Conservation (phyloP, 495 filamentous ascomycete genomes). For the Neurospora sp. region DNA sequence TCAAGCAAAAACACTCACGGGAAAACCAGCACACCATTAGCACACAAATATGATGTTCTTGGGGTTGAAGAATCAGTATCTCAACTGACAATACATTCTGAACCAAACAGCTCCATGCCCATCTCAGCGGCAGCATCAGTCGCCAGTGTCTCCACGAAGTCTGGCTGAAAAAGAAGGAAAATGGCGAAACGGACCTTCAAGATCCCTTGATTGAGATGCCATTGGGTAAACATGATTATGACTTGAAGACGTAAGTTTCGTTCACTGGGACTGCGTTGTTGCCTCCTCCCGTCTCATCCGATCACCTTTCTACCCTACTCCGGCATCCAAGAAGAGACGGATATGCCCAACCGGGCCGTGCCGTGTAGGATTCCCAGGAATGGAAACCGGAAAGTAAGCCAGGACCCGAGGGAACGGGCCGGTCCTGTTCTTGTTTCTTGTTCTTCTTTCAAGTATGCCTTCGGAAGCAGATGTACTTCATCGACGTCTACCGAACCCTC, state of each 20-base stretch:
- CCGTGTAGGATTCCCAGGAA: background rate
- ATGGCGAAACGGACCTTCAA: conserved; percentile 41
- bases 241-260: conserved; percentile 52
- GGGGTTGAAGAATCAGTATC: background rate
- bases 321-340: background rate
- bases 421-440: background rate
- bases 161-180: conserved; percentile 50
- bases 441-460: background rate
- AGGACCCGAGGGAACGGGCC: background rate
- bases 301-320: background rate
- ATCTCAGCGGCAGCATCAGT: conserved; percentile 74
- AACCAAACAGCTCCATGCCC: conserved; percentile 60
- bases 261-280: conserved; percentile 15
- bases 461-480: background rate
- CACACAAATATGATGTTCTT: background rate
- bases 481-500: background rate
- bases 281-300: background rate
- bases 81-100: background rate
- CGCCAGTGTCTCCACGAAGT: conserved; percentile 65
- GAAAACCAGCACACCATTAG: background rate
- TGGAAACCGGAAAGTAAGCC: background rate
- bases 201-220: conserved; percentile 66
- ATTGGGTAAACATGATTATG: conserved; percentile 55
- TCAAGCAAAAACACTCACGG: background rate
- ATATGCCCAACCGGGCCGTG: background rate